Conservation (phyloP, 225 moss, liverwort and hornwort species). For the Pleurozium schreberi region DNA sequence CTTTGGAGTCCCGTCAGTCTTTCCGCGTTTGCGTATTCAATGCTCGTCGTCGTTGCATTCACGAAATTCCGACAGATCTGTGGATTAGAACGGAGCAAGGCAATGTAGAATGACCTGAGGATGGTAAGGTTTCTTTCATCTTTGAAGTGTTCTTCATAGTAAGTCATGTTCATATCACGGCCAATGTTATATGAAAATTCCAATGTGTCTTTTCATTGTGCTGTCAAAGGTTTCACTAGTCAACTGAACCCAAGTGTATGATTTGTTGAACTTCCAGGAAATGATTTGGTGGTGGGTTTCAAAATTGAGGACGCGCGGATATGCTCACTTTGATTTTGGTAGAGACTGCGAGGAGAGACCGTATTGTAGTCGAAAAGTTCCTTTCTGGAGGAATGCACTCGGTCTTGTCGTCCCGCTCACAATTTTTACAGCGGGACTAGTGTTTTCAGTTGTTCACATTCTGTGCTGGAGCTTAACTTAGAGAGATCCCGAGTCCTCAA, state of each 20-base stretch:
- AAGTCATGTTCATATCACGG: not conserved
- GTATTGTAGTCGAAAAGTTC: rapidly evolving
- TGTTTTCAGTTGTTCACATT: not conserved
- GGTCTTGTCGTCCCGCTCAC: not conserved
- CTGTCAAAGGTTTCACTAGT: not conserved
- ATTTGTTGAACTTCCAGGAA: not conserved
- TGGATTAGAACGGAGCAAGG: too few species aligned
- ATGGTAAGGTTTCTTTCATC: too few species aligned
- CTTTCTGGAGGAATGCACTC: not conserved
- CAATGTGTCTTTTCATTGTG: not conserved
- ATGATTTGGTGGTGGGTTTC: rapidly evolving
- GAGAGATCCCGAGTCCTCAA: not conserved
- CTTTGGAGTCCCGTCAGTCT: not conserved
- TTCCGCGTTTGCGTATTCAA: not conserved
- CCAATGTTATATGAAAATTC: not conserved
- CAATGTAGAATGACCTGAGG: too few species aligned
- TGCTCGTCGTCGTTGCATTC: not conserved
- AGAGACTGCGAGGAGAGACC: rapidly evolving
- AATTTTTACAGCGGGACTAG: not conserved
- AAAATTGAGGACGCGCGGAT: rapidly evolving
- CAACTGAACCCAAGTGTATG: too few species aligned
- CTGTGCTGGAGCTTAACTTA: not conserved
- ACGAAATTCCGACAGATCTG: not conserved
- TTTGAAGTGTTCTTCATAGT: not conserved
- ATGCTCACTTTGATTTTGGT: not conserved